Percentiles rank a stretch among this genome's conserved stretches.
Evolutionary conservation across 768 basidiomycete species (phyloP).

Genomic region (Suillus tomentosus): DNA sequence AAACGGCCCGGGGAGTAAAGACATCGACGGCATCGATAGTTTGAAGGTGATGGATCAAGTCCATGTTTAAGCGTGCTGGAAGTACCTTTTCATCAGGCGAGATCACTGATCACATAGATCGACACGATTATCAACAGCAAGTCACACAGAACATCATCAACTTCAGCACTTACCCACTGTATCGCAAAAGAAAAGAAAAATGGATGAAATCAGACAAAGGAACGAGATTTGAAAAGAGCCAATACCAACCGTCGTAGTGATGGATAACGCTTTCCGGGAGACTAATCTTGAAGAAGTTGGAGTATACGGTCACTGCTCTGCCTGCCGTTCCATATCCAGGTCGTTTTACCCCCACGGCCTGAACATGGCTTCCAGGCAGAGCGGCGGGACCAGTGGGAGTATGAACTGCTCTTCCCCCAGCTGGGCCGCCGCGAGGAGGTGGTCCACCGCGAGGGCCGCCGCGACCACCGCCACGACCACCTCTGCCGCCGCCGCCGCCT

Average conservation of each 20-base stretch:
- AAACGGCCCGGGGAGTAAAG: conserved; percentile 74
- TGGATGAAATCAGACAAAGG: conserved; percentile 25
- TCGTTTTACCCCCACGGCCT: conserved; percentile 68
- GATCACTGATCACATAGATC: conserved; percentile 47
- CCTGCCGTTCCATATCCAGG: conserved; percentile 65
- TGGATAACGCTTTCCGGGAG: conserved; percentile 66
- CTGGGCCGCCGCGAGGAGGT: conserved; percentile 19
- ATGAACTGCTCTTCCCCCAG: conserved; percentile 22
- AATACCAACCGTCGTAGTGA: conserved; percentile 74
- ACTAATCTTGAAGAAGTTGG: conserved; percentile 66
- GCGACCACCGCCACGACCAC: conserved; percentile 28
- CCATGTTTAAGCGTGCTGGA: conserved; percentile 69
- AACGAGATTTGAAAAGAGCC: not conserved
- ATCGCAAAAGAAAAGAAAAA: conserved; percentile 1
- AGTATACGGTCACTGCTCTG: conserved; percentile 38
- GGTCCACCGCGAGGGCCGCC: conserved; percentile 18
- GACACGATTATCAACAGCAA: conserved; percentile 17
- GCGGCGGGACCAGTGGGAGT: conserved; percentile 31
- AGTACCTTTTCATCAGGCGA: conserved; percentile 67
- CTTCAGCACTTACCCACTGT: conserved; percentile 24
- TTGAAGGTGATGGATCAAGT: conserved; percentile 67
- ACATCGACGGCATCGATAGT: conserved; percentile 54
- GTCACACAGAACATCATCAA: not conserved
- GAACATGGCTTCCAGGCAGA: conserved; percentile 39
- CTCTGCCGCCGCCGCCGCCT: conserved; percentile 32